Base-by-base conservation (phyloP, 345 rosid genomes). In the Zanthoxylum bungeanum region DNA sequence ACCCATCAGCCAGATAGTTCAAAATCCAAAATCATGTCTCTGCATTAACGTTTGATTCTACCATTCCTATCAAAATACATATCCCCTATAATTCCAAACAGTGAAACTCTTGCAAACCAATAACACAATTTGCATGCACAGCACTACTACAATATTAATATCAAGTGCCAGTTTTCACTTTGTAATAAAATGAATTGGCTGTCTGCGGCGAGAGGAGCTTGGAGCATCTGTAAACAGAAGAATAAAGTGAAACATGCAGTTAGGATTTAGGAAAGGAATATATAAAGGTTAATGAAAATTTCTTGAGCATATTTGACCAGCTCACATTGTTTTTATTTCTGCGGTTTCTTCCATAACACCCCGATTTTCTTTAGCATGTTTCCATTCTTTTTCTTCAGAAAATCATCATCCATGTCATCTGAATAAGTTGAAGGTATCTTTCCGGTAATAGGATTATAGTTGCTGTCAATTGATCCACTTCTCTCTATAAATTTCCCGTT, bases 311-410 rank as follows among this genome's bases (percentile, higher is more conserved):
- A 21, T 36, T 40, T 36, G 16, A 56, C 70, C 56, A 67, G 78
- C 79, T 71, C 66, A 17, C 36, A 22, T 28, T 62, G 49, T 40
- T 66, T 52, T 76, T 81, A 91, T 78, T 95, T 91, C 82, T 90
- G 96, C 24, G 87, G 90, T 80, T 89, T 95, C 92, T 91, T 95
- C 99, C 99, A 95, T 71, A 95, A 73, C 52, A 91, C 94, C 19
- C 99, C 99, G 46, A 95, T 80, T 86, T 93, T 95, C 90, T 89
- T 92, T 28, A 95, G 87, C 93, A 95, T 78, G 76, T 91, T 95
- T 34, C 86, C 97, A n/a, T 95, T 90, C 72, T 88, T 95, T 93
- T 93, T 95, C 91, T 88, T 95, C 74, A 82, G 75, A 64, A 88
- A 70, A 51, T 93, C 98, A 59, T 93, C 93, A 0, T 93, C 96